These are phyloP conservation scores for Hypericum androsaemum DNA, from an alignment of 345 rosid genomes.

Conservation along the genomic window DNA sequence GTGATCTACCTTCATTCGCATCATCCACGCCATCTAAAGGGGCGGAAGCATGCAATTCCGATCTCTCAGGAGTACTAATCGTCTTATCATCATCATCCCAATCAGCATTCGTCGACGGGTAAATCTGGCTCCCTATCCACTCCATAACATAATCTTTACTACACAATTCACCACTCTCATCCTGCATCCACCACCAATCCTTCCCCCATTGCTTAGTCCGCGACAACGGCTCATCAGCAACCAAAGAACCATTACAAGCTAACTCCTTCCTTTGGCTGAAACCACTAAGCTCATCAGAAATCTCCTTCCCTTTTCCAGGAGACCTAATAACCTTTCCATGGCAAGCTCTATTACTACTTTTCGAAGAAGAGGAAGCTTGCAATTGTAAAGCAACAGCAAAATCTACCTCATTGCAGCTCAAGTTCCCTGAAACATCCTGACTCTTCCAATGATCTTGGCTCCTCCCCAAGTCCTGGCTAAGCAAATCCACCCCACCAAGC, in stretches of 20 bases:
- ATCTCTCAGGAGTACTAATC: slow-evolving; percentile 31
- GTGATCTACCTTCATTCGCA: slow-evolving; percentile 26
- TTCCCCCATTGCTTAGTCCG: slow-evolving; percentile 80
- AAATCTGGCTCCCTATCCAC: slow-evolving; percentile 97
- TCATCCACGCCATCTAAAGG: slow-evolving; percentile 39
- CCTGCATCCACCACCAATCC: slow-evolving; percentile 99
- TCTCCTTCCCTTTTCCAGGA: slow-evolving; percentile 67
- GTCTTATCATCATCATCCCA: slow-evolving; percentile 81
- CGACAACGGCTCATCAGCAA: slow-evolving; percentile 27
- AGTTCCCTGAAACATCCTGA: slow-evolving; percentile 53
- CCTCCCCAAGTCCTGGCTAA: slow-evolving; percentile 75
- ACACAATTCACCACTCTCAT: slow-evolving; percentile 81
- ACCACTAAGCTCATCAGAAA: slow-evolving; percentile 34
- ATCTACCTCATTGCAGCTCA: slow-evolving; percentile 57
- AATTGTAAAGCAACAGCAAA: slow-evolving; percentile 85
- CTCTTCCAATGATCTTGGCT: slow-evolving; percentile 68
- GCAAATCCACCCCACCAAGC: slow-evolving; percentile 69
- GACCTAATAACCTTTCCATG: slow-evolving; percentile 35
- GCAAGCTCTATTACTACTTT: slow-evolving; percentile 40
- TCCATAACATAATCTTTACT: slow-evolving; percentile 93
- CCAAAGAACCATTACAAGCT: slow-evolving; percentile 31
- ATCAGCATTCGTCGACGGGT: slow-evolving; percentile 51
- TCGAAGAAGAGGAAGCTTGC: slow-evolving; percentile 89
- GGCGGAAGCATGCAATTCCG: slow-evolving; percentile 25
- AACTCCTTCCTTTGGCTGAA: slow-evolving; percentile 43